Evolutionary conservation across 228 moss, liverwort and hornwort genomes (phyloP).

Genomic region (Sphagnum fallax): DNA sequence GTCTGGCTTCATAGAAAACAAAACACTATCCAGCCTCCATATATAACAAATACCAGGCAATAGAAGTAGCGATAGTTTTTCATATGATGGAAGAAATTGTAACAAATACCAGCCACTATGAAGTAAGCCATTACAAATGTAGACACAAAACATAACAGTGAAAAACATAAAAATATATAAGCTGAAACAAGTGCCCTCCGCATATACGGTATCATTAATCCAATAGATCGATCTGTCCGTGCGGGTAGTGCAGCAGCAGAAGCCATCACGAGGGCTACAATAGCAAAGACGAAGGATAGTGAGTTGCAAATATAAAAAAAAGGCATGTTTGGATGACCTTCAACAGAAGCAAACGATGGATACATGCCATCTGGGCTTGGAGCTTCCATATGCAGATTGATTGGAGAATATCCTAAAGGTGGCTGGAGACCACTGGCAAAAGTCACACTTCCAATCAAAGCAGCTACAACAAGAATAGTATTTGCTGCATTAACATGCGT

Average conservation of each 20-base stretch:
- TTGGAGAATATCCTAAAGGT: background rate
- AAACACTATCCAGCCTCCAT: no score
- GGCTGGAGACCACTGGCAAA: constrained; percentile 3
- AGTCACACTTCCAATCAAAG: constrained; percentile 2
- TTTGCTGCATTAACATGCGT: constrained; percentile 6
- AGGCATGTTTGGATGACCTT: background rate
- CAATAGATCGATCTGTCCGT: no score
- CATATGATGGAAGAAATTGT: no score
- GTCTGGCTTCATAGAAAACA: no score
- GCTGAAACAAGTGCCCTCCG: no score
- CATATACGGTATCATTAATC: no score
- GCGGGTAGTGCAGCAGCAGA: background rate
- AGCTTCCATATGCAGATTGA: background rate
- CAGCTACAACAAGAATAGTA: constrained; percentile 11
- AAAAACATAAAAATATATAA: no score
- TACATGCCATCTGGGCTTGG: background rate
- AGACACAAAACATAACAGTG: accelerated
- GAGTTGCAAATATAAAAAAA: constrained; percentile 5
- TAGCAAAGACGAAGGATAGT: constrained; percentile 9
- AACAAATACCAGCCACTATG: no score
- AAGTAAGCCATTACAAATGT: no score
- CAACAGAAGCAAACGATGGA: background rate
- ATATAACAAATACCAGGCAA: no score
- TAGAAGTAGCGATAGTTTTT: no score
- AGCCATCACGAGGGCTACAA: background rate